Evolutionary conservation across 2,329 filamentous ascomycete genomes (phyloP), one percentile per base, ranked within the genome.

Genomic region (Epichloe gansuensis): DNA sequence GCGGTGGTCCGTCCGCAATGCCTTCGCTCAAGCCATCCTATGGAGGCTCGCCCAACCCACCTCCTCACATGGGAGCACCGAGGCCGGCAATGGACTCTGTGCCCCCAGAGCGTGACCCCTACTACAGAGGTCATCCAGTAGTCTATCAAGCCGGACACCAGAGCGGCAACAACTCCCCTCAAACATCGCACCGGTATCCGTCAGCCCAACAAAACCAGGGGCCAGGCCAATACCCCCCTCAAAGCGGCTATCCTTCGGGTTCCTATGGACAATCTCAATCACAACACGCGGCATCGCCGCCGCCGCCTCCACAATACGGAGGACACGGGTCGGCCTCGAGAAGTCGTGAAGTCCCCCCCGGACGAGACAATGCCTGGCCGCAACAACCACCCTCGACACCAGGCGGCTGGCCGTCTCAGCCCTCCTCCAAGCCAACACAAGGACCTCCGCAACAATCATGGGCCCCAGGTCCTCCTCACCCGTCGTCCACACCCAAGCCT

Each of bases 1-100:
- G 58, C 13, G 71, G 55, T 11, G 71, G 55, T 62, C 67, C 61
- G 57, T 71, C 75, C 3, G 71, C 66, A 7, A 80, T 81, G 66
- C 76, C 77, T 17, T 67, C 76, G 4, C 65, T 81, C 50, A 81
- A 81, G 62, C 76, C 77, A 4, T 68, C 71, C 4, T 73, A 72
- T 48, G 67, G 68, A 6, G 71, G 73, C 43, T 79, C 78, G 4
- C 75, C 77, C 7, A 55, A 53, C 34, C 73, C 76, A 54, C 57
- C 73, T 7, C 72, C 74, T 54, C 71, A 74, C 49, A 64, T 76
- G 59, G 68, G 64, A 25, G 64, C 67, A 4, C 69, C 74, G n/a
- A 68, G 76, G 31, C 61, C 68, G 8, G 66, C 70, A 9, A 71
- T 76, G 56, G 66, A 67, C 58, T 53, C 62, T 4, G 55, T 66